Evolutionary conservation across 441 rosid genomes (phyloP).

Genomic region (Brassica balearica): DNA sequence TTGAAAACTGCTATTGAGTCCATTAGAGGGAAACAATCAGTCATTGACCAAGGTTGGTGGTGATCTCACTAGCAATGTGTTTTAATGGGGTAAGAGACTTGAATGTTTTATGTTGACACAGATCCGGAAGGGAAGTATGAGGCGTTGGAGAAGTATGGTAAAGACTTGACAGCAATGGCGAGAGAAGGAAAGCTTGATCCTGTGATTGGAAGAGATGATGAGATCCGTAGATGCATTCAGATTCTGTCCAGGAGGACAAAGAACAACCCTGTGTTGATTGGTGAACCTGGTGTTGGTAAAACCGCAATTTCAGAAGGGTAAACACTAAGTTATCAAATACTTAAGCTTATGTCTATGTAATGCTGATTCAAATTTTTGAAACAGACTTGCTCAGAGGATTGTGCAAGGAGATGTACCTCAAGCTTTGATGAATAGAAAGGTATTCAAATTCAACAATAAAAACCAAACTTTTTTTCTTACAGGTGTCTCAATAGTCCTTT

Average conservation of each 20-base stretch:
- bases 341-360: neutral
- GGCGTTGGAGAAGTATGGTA: constrained; percentile 95
- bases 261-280: constrained; percentile 95
- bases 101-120: constrained; percentile 42
- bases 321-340: constrained; percentile 1
- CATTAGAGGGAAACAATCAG: constrained; percentile 96
- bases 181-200: constrained; percentile 96
- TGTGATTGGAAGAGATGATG: constrained; percentile 99
- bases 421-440: constrained; percentile 98
- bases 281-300: constrained; percentile 99
- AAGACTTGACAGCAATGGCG: constrained; percentile 97
- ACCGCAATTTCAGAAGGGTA: constrained; percentile 99
- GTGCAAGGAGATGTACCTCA: constrained; percentile 99
- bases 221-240: constrained; percentile 91
- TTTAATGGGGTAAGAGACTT: constrained; percentile 14
- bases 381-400: constrained; percentile 98
- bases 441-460: constrained; percentile 28
- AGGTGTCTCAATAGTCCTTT: neutral
- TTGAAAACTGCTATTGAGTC: constrained; percentile 89
- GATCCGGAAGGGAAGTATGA: constrained; percentile 99
- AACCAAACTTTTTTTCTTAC: neutral
- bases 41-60: constrained; percentile 86
- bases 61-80: neutral
- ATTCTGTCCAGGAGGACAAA: constrained; percentile 97
- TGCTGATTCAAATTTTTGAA: constrained; percentile 32